A percentile compares a stretch with the other conserved stretches of the same genome.
Evolutionary conservation across 805 yeast species (phyloP).

Genomic region (Maudiozyma saulgeensis): DNA sequence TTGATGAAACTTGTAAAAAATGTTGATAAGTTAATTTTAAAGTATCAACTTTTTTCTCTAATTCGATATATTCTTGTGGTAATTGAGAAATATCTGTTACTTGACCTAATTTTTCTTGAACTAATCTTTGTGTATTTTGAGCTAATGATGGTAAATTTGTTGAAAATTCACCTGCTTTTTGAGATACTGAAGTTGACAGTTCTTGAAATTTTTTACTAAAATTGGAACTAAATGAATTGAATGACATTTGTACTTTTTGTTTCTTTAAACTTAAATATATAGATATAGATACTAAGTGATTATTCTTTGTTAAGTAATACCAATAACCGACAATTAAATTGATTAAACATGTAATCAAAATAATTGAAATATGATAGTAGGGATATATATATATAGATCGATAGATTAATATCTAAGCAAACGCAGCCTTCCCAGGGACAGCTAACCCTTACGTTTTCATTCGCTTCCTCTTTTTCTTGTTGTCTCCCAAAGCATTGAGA

Average conservation of each 20-base stretch:
- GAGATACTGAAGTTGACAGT: constrained; percentile 23
- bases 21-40: constrained; percentile 58
- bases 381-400: too few relatives aligned
- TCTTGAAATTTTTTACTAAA: constrained; percentile 26
- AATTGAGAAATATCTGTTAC: constrained; percentile 77
- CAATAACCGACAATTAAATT: too few relatives aligned
- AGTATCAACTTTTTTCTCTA: constrained; percentile 66
- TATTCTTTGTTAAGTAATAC: too few relatives aligned
- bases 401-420: too few relatives aligned
- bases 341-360: too few relatives aligned
- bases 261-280: too few relatives aligned
- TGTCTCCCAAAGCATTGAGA: too few relatives aligned
- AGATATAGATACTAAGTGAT: too few relatives aligned
- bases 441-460: too few relatives aligned
- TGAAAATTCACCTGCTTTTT: constrained; percentile 35
- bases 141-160: constrained; percentile 62
- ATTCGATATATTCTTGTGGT: constrained; percentile 69
- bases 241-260: constrained; percentile 16
- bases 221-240: constrained; percentile 18
- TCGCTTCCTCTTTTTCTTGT: too few relatives aligned
- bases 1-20: constrained; percentile 41
- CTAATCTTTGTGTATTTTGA: constrained; percentile 67
- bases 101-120: constrained; percentile 72
- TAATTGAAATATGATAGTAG: too few relatives aligned
- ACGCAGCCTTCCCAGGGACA: too few relatives aligned